These are phyloP conservation scores for Suillus hirtellus DNA, from an alignment of 768 basidiomycete genomes.

Conservation along the genomic window DNA sequence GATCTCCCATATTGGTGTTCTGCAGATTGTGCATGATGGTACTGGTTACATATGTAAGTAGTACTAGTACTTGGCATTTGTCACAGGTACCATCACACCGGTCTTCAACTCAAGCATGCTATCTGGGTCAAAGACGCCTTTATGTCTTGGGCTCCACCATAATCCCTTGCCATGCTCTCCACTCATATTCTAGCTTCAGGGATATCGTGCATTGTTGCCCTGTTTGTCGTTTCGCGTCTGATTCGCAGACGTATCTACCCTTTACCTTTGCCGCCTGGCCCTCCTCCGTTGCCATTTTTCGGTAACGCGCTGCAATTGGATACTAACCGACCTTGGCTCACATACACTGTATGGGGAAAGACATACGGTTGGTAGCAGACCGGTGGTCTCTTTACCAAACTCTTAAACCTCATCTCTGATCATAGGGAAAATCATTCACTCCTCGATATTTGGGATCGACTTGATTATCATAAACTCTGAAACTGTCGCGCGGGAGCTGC, in stretches of 20 bases:
- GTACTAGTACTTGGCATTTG: too few species aligned
- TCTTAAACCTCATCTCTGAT: not conserved
- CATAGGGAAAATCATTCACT: constrained; percentile 32
- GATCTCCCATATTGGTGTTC: too few species aligned
- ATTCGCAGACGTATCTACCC: not conserved
- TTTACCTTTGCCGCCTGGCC: constrained; percentile 45
- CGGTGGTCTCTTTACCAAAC: not conserved
- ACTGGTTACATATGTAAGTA: too few species aligned
- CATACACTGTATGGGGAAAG: constrained; percentile 43
- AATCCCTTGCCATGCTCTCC: not conserved
- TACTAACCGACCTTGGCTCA: constrained; percentile 37
- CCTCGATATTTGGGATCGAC: constrained; percentile 27
- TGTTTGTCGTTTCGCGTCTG: not conserved
- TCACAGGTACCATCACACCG: too few species aligned
- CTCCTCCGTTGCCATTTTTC: constrained; percentile 44
- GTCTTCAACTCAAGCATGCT: too few species aligned
- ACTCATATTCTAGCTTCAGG: not conserved
- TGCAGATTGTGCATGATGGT: too few species aligned
- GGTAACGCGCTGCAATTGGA: constrained; percentile 52
- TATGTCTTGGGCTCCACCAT: not conserved
- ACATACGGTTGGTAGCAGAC: constrained; percentile 41
- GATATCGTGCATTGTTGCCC: not conserved
- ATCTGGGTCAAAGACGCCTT: not conserved
- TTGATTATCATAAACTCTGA: constrained; percentile 37
- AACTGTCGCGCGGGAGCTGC: constrained; percentile 33